A percentile compares a stretch with the other conserved stretches of the same genome.
phyloP scores from a whole-genome alignment of 2,329 filamentous ascomycete genomes.

The Setomelanomma holmii region DNA sequence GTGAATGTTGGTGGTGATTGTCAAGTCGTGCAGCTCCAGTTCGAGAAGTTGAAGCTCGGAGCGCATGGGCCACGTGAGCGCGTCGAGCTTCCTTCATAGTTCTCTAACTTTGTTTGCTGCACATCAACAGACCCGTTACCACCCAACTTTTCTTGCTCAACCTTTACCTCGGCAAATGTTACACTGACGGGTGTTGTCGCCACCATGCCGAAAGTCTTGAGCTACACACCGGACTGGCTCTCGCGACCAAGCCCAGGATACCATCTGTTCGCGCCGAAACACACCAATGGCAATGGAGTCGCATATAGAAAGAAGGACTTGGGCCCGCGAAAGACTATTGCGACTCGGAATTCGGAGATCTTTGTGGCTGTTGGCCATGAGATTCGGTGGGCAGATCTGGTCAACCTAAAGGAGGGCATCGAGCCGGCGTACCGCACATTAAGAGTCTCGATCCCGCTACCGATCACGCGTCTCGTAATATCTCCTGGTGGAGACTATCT shows the following conservation, averaged over 20 bases:
- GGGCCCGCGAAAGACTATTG: slow-evolving; percentile 70
- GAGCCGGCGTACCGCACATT: slow-evolving; percentile 58
- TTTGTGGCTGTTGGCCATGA: slow-evolving; percentile 90
- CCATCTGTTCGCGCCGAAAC: slow-evolving; percentile 72
- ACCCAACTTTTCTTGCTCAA: not conserved
- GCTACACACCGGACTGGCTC: slow-evolving; percentile 88
- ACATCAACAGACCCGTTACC: not conserved
- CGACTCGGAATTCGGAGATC: slow-evolving; percentile 81
- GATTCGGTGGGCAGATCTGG: slow-evolving; percentile 88
- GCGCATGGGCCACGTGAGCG: slow-evolving; percentile 9
- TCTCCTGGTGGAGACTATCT: slow-evolving; percentile 84
- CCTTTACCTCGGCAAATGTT: too few relatives aligned
- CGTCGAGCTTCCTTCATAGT: slow-evolving; percentile 12
- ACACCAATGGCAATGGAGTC: slow-evolving; percentile 40
- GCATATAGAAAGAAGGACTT: slow-evolving; percentile 32
- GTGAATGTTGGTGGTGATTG: slow-evolving; percentile 4
- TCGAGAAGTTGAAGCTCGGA: slow-evolving; percentile 12
- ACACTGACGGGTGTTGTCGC: too few relatives aligned
- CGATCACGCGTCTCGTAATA: slow-evolving; percentile 84
- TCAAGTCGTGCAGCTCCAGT: not conserved
- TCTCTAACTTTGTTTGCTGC: slow-evolving; percentile 12
- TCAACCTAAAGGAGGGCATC: slow-evolving; percentile 71
- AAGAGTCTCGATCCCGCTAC: slow-evolving; percentile 77
- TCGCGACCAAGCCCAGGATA: slow-evolving; percentile 78
- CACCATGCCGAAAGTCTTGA: slow-evolving; percentile 84